phyloP scores from a whole-genome alignment of 2,329 filamentous ascomycete species.

The Trichoderma harzianum region DNA sequence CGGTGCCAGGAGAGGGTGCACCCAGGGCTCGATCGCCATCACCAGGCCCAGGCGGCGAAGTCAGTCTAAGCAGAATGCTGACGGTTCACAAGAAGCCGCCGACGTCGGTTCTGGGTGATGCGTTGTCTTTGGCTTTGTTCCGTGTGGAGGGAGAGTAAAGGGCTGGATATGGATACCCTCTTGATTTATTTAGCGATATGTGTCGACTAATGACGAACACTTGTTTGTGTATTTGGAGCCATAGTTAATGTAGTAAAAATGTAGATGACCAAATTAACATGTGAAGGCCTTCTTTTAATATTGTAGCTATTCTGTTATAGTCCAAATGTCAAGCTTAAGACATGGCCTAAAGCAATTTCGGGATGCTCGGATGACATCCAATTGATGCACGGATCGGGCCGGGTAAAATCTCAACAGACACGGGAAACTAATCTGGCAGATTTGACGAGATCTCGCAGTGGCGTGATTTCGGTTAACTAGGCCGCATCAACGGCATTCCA shows the following conservation, averaged over 20 bases:
- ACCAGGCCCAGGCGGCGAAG: slow-evolving; percentile 16
- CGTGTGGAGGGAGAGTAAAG: slow-evolving; percentile 18
- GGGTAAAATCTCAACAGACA: neutral
- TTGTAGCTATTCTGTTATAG: too few relatives aligned
- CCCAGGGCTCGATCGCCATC: slow-evolving; percentile 5
- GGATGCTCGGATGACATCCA: neutral
- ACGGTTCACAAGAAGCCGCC: slow-evolving; percentile 22
- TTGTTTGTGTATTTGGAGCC: neutral
- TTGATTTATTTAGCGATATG: neutral
- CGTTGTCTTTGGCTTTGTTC: slow-evolving; percentile 24
- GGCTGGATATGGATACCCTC: neutral
- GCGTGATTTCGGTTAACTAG: neutral
- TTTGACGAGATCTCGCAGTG: neutral
- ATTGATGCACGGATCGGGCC: neutral
- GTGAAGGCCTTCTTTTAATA: neutral
- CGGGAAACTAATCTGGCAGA: neutral
- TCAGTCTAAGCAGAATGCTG: slow-evolving; percentile 19
- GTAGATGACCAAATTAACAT: neutral
- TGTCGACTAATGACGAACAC: neutral
- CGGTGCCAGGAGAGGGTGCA: slow-evolving; percentile 11
- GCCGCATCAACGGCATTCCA: neutral
- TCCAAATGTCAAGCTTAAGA: neutral
- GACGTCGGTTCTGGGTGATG: slow-evolving; percentile 21
- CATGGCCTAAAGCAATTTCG: neutral
- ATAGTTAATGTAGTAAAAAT: neutral